phyloP scores from a whole-genome alignment of 495 filamentous ascomycete genomes.

The Astrothelium macrocarpum region DNA sequence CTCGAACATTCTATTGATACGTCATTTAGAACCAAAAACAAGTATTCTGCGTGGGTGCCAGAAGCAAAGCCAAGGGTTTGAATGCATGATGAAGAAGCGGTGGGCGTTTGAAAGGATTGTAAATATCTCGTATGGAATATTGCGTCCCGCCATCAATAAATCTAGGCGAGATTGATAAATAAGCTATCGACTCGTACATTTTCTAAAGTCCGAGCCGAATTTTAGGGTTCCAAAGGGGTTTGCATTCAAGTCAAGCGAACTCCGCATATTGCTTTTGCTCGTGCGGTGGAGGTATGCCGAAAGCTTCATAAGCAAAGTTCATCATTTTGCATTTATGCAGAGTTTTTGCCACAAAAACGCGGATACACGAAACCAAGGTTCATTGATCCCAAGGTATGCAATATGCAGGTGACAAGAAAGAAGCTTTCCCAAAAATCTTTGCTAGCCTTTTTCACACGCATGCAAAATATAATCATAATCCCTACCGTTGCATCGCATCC shows the following conservation, averaged over 20 bases:
- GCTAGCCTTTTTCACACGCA: not conserved
- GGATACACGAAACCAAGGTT: not conserved
- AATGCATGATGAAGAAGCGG: not conserved
- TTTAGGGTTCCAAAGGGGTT: too few species aligned
- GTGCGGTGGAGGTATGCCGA: not conserved
- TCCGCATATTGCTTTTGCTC: too few species aligned
- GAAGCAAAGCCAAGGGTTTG: conserved; percentile 22
- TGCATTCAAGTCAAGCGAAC: too few species aligned
- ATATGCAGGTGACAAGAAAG: not conserved
- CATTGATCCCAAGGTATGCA: not conserved
- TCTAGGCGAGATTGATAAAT: not conserved
- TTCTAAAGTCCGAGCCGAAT: too few species aligned
- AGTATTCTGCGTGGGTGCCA: conserved; percentile 32
- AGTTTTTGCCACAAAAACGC: not conserved
- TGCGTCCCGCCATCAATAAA: not conserved
- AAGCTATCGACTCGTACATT: too few species aligned
- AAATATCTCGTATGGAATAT: not conserved
- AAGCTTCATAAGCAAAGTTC: not conserved
- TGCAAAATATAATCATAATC: not conserved
- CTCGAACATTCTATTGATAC: conserved; percentile 12
- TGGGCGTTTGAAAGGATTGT: not conserved
- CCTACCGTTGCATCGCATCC: conserved; percentile 10
- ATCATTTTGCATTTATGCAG: too few species aligned
- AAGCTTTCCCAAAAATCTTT: not conserved
- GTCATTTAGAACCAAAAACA: conserved; percentile 28